phyloP scores from a whole-genome alignment of 192 early-diverging fungal genomes.

The Endogone sp. region DNA sequence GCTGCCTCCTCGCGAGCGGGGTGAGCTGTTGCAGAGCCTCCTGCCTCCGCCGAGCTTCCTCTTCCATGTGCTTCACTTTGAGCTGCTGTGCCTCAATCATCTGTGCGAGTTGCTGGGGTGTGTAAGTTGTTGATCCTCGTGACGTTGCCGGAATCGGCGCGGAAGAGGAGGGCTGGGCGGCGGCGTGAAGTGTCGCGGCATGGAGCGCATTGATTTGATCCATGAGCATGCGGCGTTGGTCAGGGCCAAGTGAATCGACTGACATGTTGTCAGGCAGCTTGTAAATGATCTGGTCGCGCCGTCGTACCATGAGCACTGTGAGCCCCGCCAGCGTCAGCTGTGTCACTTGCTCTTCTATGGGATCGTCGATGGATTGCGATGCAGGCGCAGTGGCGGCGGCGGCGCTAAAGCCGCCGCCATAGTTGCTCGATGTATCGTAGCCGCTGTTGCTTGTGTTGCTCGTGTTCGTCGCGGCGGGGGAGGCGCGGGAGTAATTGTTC shows the following conservation, averaged over 20 bases:
- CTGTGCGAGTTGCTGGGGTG: slow-evolving; percentile 3
- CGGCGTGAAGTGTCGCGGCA: slow-evolving; percentile 15
- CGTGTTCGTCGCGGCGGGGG: not conserved
- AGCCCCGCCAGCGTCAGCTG: slow-evolving; percentile 30
- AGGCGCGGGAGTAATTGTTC: not conserved
- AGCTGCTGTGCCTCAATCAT: slow-evolving; percentile 5
- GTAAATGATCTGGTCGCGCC: slow-evolving; percentile 47
- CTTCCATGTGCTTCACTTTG: slow-evolving; percentile 9
- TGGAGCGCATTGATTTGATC: slow-evolving; percentile 45
- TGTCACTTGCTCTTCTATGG: slow-evolving; percentile 3
- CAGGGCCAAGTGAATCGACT: slow-evolving; percentile 35
- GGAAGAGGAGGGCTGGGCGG: slow-evolving; percentile 1
- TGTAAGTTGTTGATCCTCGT: slow-evolving; percentile 1
- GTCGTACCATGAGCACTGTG: slow-evolving; percentile 38
- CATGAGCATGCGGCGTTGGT: slow-evolving; percentile 36
- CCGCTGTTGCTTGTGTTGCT: not conserved
- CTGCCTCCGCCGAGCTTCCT: slow-evolving; percentile 8
- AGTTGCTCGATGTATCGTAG: not conserved
- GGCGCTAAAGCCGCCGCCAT: not conserved
- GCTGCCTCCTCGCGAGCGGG: slow-evolving; percentile 7
- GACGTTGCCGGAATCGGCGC: too few relatives aligned
- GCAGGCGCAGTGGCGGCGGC: too few relatives aligned
- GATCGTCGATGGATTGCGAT: not conserved
- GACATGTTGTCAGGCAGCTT: slow-evolving; percentile 53
- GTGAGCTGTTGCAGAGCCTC: slow-evolving; percentile 14